A percentile compares a stretch with the other conserved stretches of the same genome.
These are phyloP conservation scores for Talaromyces liani DNA, from an alignment of 495 filamentous ascomycete genomes.

Conservation along the genomic window DNA sequence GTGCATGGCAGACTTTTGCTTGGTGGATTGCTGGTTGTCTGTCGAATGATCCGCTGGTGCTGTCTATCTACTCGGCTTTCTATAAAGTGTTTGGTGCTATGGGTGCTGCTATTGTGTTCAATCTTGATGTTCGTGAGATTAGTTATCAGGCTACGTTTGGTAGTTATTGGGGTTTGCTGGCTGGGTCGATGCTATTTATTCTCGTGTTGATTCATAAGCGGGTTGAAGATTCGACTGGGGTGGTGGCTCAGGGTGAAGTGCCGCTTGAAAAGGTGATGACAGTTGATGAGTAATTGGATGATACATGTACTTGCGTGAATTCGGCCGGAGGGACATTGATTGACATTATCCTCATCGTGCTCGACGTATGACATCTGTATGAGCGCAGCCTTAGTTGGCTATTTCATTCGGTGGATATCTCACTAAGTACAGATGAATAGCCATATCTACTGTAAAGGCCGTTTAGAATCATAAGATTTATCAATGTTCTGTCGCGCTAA, in stretches of 20 bases:
- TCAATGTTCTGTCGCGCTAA: neutral
- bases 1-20: conserved; percentile 14
- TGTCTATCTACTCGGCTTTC: conserved; percentile 14
- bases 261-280: neutral
- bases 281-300: neutral
- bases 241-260: neutral
- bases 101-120: conserved; percentile 15
- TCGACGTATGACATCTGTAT: neutral
- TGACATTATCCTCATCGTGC: neutral
- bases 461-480: neutral
- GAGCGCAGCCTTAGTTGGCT: neutral
- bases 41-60: conserved; percentile 11
- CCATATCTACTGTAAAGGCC: neutral
- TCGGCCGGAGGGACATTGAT: neutral
- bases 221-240: conserved; percentile 4
- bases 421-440: neutral
- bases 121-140: conserved; percentile 8
- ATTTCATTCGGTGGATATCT: neutral
- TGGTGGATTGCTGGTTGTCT: conserved; percentile 13
- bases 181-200: conserved; percentile 11
- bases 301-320: neutral
- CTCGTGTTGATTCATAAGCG: conserved; percentile 11
- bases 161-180: conserved; percentile 12
- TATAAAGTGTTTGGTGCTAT: conserved; percentile 15
- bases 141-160: conserved; percentile 14